A percentile compares a stretch with the other conserved stretches of the same genome.
phyloP scores from a whole-genome alignment of 352 stramenopile genomes.

The Pythium grandisporangium region DNA sequence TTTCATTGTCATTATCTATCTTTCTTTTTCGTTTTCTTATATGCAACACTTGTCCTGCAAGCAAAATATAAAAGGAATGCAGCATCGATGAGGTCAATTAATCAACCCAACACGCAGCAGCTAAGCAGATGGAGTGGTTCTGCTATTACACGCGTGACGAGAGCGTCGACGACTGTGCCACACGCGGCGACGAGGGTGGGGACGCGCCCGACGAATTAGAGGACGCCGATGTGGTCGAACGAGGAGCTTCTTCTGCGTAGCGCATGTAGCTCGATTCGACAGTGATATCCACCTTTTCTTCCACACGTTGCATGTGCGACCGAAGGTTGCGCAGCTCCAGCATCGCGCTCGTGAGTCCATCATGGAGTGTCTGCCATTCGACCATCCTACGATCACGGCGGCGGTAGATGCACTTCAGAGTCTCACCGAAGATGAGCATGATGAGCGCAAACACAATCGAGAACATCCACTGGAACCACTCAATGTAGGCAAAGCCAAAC shows the following conservation, averaged over 20 bases:
- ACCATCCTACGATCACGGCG: conserved; percentile 36
- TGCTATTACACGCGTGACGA: too few relatives aligned
- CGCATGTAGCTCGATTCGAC: conserved; percentile 30
- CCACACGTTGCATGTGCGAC: conserved; percentile 45
- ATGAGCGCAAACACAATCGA: conserved; percentile 52
- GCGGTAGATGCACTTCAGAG: conserved; percentile 55
- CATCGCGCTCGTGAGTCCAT: conserved; percentile 32
- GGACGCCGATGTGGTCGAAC: conserved; percentile 46
- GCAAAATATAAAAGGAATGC: too few relatives aligned
- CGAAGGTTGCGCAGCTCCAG: conserved; percentile 52
- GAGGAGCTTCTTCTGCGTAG: conserved; percentile 7
- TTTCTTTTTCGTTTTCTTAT: too few relatives aligned
- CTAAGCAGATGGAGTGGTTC: too few relatives aligned
- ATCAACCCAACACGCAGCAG: too few relatives aligned
- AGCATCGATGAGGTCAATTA: too few relatives aligned
- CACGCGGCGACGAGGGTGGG: conserved; percentile 10
- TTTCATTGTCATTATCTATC: too few relatives aligned
- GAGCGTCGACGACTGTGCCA: too few relatives aligned
- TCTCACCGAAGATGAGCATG: conserved; percentile 65
- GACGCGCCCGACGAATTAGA: conserved; percentile 21
- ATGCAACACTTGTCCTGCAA: too few relatives aligned
- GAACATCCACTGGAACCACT: conserved; percentile 73
- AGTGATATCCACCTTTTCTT: conserved; percentile 43
- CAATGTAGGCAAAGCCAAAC: conserved; percentile 58
- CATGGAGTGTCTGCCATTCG: conserved; percentile 23